Evolutionary conservation across 345 rosid genomes (phyloP).

Genomic region (thale cress (Arabidopsis thaliana)): TAIR10.1 NC_003070.9:25934001-25934500

Average conservation of each 20-base stretch:
- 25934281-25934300: slow-evolving; percentile 81
- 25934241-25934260: slow-evolving; percentile 84
- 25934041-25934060: slow-evolving; percentile 70
- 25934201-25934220: slow-evolving; percentile 65
- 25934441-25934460: slow-evolving; percentile 96
- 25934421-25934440: slow-evolving; percentile 82
- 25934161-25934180: slow-evolving; percentile 81
- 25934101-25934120: slow-evolving; percentile 61
- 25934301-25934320: slow-evolving; percentile 76
- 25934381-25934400: slow-evolving; percentile 80
- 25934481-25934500: slow-evolving; percentile 77
- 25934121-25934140: slow-evolving; percentile 84
- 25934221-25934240: slow-evolving; percentile 63
- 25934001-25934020: slow-evolving; percentile 40
- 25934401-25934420: slow-evolving; percentile 89
- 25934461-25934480: slow-evolving; percentile 88
- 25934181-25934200: slow-evolving; percentile 81
- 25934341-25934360: slow-evolving; percentile 82
- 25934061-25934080: slow-evolving; percentile 78
- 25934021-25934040: slow-evolving; percentile 68
- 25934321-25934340: slow-evolving; percentile 68
- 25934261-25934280: slow-evolving; percentile 83
- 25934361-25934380: slow-evolving; percentile 78
- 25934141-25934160: slow-evolving; percentile 77
- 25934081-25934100: slow-evolving; percentile 75